These are phyloP conservation scores for Cenococcum geophilum DNA, from an alignment of 495 filamentous ascomycete species.

Conservation along the genomic window DNA sequence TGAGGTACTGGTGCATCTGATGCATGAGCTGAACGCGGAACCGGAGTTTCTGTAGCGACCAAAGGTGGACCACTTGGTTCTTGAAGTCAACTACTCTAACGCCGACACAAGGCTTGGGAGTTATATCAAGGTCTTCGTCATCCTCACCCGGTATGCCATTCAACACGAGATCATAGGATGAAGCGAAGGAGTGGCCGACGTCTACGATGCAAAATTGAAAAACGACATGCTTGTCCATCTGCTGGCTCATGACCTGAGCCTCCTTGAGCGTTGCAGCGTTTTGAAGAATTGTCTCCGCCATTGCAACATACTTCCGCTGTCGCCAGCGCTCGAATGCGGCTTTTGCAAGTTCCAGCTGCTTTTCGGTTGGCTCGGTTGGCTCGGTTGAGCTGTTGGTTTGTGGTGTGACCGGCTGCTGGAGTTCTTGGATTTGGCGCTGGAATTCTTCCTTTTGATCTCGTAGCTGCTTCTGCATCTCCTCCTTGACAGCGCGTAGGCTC, in stretches of 20 bases:
- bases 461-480: conserved; percentile 63
- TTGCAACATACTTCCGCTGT: conserved; percentile 77
- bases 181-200: conserved; percentile 77
- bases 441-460: conserved; percentile 54
- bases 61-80: conserved; percentile 78
- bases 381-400: conserved; percentile 38
- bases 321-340: conserved; percentile 68
- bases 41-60: conserved; percentile 90
- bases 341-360: conserved; percentile 64
- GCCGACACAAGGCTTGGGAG: conserved; percentile 83
- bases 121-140: conserved; percentile 72
- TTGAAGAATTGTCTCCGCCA: conserved; percentile 89
- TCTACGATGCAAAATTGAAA: conserved; percentile 95
- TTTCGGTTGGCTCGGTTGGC: conserved; percentile 60
- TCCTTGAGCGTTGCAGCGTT: conserved; percentile 86
- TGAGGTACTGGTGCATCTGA: conserved; percentile 92
- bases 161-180: conserved; percentile 92
- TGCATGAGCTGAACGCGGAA: conserved; percentile 84
- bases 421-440: conserved; percentile 59
- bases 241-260: conserved; percentile 95
- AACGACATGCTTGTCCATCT: conserved; percentile 86
- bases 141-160: conserved; percentile 89
- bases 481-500: conserved; percentile 67
- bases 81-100: conserved; percentile 90
- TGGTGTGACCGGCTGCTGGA: conserved; percentile 41